Conservation (phyloP, 2,329 filamentous ascomycete species). For the Sclerotinia trifoliorum region DNA sequence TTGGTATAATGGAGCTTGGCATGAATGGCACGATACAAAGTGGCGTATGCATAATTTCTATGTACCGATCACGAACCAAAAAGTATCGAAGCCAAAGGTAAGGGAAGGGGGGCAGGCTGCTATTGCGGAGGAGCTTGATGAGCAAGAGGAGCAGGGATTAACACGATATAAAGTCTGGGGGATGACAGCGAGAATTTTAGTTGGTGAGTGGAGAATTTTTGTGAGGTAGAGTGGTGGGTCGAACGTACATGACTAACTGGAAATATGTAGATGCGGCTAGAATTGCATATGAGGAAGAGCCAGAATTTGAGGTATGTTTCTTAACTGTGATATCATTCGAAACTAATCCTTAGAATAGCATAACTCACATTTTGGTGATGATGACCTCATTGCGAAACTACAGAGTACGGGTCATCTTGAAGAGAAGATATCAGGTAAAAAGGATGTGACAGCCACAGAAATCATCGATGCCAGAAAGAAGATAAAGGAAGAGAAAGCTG, state of each 20-base stretch:
- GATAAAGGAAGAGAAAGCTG: conserved; percentile 12
- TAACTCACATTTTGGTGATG: conserved; percentile 47
- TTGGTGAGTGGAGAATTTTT: conserved; percentile 42
- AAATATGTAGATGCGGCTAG: conserved; percentile 68
- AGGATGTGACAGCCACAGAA: conserved; percentile 52
- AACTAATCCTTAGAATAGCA: conserved; percentile 30
- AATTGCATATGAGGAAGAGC: conserved; percentile 77
- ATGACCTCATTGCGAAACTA: conserved; percentile 60
- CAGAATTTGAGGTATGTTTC: conserved; percentile 67
- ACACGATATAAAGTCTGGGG: conserved; percentile 83
- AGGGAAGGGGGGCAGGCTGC: conserved; percentile 46
- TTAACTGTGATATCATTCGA: conserved; percentile 43
- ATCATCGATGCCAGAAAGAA: conserved; percentile 42
- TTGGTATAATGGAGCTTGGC: conserved; percentile 88
- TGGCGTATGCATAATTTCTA: conserved; percentile 93
- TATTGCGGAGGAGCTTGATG: conserved; percentile 47
- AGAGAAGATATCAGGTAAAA: conserved; percentile 47
- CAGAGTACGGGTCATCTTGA: conserved; percentile 56
- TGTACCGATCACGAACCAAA: conserved; percentile 73
- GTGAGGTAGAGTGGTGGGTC: neutral
- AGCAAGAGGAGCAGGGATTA: conserved; percentile 47
- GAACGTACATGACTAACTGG: neutral
- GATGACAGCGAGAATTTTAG: conserved; percentile 87
- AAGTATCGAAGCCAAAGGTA: conserved; percentile 58
- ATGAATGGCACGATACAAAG: conserved; percentile 70